Conservation (phyloP, 495 filamentous ascomycete genomes). For the Penicillium mononematosum region DNA sequence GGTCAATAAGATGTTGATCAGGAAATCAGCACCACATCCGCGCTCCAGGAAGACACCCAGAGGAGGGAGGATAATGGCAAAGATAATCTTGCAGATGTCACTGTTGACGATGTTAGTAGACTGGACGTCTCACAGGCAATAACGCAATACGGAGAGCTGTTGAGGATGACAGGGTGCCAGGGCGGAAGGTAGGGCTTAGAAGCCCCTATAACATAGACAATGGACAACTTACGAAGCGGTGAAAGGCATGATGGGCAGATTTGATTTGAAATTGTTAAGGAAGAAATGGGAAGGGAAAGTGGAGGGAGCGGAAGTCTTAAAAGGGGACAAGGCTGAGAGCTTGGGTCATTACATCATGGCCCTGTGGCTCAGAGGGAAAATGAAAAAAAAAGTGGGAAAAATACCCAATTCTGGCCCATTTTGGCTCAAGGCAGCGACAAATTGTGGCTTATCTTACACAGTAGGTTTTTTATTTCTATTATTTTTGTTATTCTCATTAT, state of each 20-base stretch:
- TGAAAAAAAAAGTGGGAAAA: neutral
- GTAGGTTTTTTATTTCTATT: neutral
- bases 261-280: neutral
- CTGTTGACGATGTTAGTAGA: constrained; percentile 38
- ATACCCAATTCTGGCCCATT: neutral
- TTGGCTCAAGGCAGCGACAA: neutral
- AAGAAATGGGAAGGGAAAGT: neutral
- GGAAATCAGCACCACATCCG: constrained; percentile 76
- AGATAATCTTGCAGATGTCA: constrained; percentile 90
- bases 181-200: neutral
- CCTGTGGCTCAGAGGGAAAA: constrained; percentile 19
- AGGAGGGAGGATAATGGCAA: constrained; percentile 83
- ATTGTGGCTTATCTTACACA: constrained; percentile 13
- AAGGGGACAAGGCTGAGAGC: constrained; percentile 11
- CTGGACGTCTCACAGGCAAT: neutral
- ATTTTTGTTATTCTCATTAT: neutral
- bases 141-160: neutral
- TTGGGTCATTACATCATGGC: constrained; percentile 26
- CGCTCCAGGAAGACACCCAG: constrained; percentile 90
- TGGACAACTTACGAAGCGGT: constrained; percentile 56
- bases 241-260: constrained; percentile 56
- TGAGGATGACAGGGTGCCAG: neutral
- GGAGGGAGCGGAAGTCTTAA: constrained; percentile 16
- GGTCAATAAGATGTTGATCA: constrained; percentile 86
- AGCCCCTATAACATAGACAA: neutral